Evolutionary conservation across 768 basidiomycete species (phyloP).

Genomic region (Cystobasidium ongulense): DNA sequence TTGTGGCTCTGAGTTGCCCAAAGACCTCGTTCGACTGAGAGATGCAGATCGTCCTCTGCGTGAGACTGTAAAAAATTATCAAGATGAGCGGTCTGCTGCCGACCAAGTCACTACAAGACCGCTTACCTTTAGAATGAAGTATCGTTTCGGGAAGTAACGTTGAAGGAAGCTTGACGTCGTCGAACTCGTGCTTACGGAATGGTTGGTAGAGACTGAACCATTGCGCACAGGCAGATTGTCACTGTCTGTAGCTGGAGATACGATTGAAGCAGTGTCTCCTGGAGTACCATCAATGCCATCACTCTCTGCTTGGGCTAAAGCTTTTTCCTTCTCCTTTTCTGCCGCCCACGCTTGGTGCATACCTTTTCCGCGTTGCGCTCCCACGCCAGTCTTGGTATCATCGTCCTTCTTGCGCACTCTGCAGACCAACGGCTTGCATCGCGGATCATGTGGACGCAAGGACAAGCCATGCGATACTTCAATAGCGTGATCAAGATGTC

Average conservation of each 20-base stretch:
- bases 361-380: slow-evolving; percentile 74
- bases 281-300: not conserved
- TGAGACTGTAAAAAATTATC: slow-evolving; percentile 29
- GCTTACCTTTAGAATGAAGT: slow-evolving; percentile 57
- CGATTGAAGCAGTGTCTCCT: not conserved
- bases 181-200: slow-evolving; percentile 63
- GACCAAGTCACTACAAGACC: not conserved
- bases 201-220: slow-evolving; percentile 46
- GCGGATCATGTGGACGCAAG: slow-evolving; percentile 61
- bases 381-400: slow-evolving; percentile 79
- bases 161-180: slow-evolving; percentile 73
- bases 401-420: slow-evolving; percentile 71
- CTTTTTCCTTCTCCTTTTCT: slow-evolving; percentile 47
- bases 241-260: slow-evolving; percentile 41
- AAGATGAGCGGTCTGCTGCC: not conserved
- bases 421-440: slow-evolving; percentile 73
- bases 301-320: slow-evolving; percentile 19
- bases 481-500: slow-evolving; percentile 60
- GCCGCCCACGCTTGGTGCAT: slow-evolving; percentile 77
- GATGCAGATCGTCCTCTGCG: slow-evolving; percentile 39
- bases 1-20: slow-evolving; percentile 73
- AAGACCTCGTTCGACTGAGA: slow-evolving; percentile 56
- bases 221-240: slow-evolving; percentile 43
- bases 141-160: slow-evolving; percentile 73
- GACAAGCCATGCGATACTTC: slow-evolving; percentile 61